Percentiles rank a stretch among this genome's conserved stretches.
Conservation (phyloP, 495 filamentous ascomycete genomes). For the Bathelium albidoporum region DNA sequence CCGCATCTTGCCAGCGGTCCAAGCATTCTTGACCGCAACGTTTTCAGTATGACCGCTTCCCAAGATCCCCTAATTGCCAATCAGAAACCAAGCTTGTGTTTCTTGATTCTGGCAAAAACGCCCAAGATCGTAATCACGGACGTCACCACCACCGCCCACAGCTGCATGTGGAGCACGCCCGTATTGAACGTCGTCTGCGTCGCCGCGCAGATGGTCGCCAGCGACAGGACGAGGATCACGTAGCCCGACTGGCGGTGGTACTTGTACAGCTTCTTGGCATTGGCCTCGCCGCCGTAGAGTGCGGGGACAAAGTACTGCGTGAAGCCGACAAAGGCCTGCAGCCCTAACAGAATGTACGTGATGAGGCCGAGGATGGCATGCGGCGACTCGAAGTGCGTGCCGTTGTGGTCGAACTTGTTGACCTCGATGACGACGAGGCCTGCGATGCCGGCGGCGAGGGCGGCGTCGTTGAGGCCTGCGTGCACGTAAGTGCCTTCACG, state of each 20-base stretch:
- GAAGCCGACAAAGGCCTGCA: conserved; percentile 70
- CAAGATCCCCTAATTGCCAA: too few species aligned
- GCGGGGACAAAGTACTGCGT: conserved; percentile 63
- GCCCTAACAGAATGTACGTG: conserved; percentile 58
- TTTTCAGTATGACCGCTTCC: too few species aligned
- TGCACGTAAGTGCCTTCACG: conserved; percentile 59
- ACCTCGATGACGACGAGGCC: conserved; percentile 70
- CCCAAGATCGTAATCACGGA: conserved; percentile 54
- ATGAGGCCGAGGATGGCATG: conserved; percentile 72
- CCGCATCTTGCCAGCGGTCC: conserved; percentile 8
- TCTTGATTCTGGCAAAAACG: conserved; percentile 66
- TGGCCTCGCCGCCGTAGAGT: conserved; percentile 66
- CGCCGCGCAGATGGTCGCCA: conserved; percentile 65
- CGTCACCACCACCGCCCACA: conserved; percentile 59
- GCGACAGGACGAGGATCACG: conserved; percentile 52
- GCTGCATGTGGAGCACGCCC: conserved; percentile 51
- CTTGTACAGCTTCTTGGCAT: conserved; percentile 75
- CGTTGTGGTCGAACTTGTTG: conserved; percentile 58
- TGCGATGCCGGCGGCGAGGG: conserved; percentile 48
- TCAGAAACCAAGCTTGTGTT: conserved; percentile 64
- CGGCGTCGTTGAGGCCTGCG: conserved; percentile 52
- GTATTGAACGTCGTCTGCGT: conserved; percentile 62
- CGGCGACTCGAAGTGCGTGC: conserved; percentile 59
- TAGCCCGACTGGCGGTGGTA: conserved; percentile 82
- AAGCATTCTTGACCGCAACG: not conserved